phyloP scores from a whole-genome alignment of 169 alveolate species.

The Eimeria brunetti region DNA sequence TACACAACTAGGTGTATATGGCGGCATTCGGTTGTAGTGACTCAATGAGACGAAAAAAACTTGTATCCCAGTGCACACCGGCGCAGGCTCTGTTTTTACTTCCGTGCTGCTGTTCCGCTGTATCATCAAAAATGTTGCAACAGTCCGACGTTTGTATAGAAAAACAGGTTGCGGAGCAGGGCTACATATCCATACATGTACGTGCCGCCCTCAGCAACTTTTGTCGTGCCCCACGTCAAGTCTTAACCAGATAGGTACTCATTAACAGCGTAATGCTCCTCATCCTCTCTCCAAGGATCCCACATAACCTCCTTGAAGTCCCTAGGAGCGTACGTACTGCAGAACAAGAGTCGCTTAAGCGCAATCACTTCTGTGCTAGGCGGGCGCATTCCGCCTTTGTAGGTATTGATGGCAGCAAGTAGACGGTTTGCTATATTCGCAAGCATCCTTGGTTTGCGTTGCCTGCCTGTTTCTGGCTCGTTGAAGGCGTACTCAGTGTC shows the following conservation, averaged over 20 bases:
- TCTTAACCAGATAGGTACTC: neutral
- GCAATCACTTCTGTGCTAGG: neutral
- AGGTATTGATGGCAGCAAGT: slow-evolving; percentile 10
- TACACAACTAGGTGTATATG: neutral
- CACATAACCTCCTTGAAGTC: neutral
- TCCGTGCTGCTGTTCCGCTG: neutral
- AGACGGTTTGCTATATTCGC: neutral
- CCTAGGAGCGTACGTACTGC: neutral
- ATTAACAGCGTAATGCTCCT: neutral
- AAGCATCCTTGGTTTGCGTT: too few species aligned
- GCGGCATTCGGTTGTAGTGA: neutral
- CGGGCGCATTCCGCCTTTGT: neutral
- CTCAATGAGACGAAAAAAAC: neutral
- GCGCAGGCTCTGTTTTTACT: too few species aligned
- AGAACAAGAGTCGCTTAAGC: neutral
- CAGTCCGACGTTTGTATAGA: neutral
- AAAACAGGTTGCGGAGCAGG: neutral
- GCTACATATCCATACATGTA: neutral
- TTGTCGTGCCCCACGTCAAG: neutral
- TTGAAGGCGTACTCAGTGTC: neutral
- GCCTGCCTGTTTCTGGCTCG: neutral
- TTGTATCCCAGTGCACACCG: neutral
- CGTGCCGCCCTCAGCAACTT: neutral
- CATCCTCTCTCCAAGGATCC: slow-evolving; percentile 26
- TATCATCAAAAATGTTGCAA: neutral